Base-by-base conservation (phyloP, 148 eudicot species). In the Nepenthes mirabilis region DNA sequence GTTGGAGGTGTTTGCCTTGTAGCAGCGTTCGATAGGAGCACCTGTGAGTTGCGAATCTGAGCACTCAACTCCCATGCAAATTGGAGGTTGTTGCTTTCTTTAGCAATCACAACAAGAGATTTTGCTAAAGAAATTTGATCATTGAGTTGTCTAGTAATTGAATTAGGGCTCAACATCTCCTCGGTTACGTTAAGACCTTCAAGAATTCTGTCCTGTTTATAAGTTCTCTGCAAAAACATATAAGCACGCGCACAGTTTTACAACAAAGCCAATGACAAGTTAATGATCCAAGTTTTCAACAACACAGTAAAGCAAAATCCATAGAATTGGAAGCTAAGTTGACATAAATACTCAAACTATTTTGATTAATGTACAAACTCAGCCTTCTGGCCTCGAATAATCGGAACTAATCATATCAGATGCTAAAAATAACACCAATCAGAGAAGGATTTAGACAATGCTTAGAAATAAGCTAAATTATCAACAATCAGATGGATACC, bases 41-140 rank as follows among this genome's bases (percentile, higher is more conserved):
- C 34, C 61, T 70, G 74, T 33, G 58, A 64, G 47, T 59, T 64
- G 35, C 74, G 55, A 33, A 70, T 64, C 40, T 65, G 61, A 11
- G 74, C 34, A 58, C 63, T 70, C 14, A 70, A 50, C n/a, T 70
- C 73, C 68, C 62, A 57, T 11, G 73, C 63, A 58, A 64, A 47
- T 14, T 64, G 58, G 23, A 70, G 59, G 56, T 70, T 60, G 49
- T 37, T 70, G 64, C 57, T 59, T 47, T 70, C 74, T 70, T 70
- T 64, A 34, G 74, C 74, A 43, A 70, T 70, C 6, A 58, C 57
- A 14, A 70, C 54, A 14, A 49, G 56, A 9, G 64, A 67, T 36
- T 70, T 70, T 6, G 74, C 74, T 33, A 70, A 57, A 14, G 64
- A 36, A 52, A 70, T 70, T 59, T 70, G 74, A 33, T 70, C 74